phyloP scores from a whole-genome alignment of 1,139 yeast species.

The Saccharomyces hybrid region DNA sequence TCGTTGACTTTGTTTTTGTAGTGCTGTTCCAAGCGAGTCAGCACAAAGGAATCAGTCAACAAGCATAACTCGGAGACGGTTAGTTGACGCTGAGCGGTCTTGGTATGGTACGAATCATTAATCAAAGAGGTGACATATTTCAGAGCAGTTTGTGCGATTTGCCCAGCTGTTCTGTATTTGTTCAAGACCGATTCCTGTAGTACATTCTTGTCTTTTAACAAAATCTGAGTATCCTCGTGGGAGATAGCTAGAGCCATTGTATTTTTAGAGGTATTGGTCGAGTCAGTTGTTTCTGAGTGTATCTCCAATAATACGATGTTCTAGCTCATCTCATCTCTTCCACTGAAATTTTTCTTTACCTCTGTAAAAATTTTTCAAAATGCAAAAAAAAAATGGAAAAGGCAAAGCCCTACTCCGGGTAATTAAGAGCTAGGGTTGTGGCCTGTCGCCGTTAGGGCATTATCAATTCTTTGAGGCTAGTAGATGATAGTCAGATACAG shows the following conservation, averaged over 20 bases:
- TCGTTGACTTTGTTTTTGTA: conserved; percentile 56
- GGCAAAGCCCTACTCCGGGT: background rate
- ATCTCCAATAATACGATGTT: conserved; percentile 1
- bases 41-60: conserved; percentile 68
- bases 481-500: no score
- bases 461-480: background rate
- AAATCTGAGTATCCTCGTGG: conserved; percentile 63
- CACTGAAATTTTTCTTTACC: background rate
- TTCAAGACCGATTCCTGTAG: conserved; percentile 56
- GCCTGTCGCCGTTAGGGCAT: background rate
- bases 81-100: conserved; percentile 37
- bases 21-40: conserved; percentile 45
- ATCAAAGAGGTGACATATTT: conserved; percentile 59
- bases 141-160: conserved; percentile 81
- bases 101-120: conserved; percentile 57
- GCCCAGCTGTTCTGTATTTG: conserved; percentile 86
- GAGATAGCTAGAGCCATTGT: conserved; percentile 58
- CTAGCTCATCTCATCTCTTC: conserved; percentile 6
- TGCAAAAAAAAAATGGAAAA: background rate
- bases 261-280: conserved; percentile 11
- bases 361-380: conserved; percentile 2
- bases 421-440: background rate
- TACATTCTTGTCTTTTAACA: conserved; percentile 67
- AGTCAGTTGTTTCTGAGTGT: conserved; percentile 6
- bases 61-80: conserved; percentile 73